phyloP scores from a whole-genome alignment of 1,284 basidiomycete genomes.

The Sparassis latifolia region DNA sequence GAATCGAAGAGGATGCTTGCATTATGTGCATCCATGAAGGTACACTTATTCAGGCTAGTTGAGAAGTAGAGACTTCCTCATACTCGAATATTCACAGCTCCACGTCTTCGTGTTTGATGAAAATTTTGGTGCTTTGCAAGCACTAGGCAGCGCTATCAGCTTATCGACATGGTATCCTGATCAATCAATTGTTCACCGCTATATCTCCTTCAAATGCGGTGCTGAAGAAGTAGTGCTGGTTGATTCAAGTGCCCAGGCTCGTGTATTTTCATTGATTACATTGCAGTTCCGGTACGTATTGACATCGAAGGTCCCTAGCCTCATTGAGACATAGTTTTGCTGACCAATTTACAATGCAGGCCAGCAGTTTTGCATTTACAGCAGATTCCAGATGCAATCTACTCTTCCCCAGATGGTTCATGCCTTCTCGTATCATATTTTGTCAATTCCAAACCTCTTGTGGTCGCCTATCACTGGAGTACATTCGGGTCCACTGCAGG shows the following conservation, averaged over 20 bases:
- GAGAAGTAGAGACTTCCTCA: no score
- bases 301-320: no score
- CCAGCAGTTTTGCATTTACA: conserved; percentile 39
- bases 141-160: conserved; percentile 32
- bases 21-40: conserved; percentile 35
- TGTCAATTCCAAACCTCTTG: conserved; percentile 11
- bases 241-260: conserved; percentile 31
- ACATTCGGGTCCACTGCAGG: conserved; percentile 48
- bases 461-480: conserved; percentile 45
- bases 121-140: conserved; percentile 28
- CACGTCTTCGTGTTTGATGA: conserved; percentile 43
- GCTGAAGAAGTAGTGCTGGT: conserved; percentile 44
- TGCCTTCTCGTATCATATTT: conserved; percentile 35
- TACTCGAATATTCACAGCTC: conserved; percentile 27
- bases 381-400: conserved; percentile 28
- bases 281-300: conserved; percentile 50
- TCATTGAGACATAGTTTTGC: not conserved
- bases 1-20: conserved; percentile 41
- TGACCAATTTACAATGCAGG: conserved; percentile 21
- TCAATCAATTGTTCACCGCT: conserved; percentile 20
- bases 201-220: conserved; percentile 35
- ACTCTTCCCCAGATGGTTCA: conserved; percentile 46
- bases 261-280: conserved; percentile 45
- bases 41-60: conserved; percentile 12
- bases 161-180: conserved; percentile 38